A percentile compares a stretch with the other conserved stretches of the same genome.
Conservation (phyloP, 1,284 basidiomycete species). For the Trichosporon asahii region DNA sequence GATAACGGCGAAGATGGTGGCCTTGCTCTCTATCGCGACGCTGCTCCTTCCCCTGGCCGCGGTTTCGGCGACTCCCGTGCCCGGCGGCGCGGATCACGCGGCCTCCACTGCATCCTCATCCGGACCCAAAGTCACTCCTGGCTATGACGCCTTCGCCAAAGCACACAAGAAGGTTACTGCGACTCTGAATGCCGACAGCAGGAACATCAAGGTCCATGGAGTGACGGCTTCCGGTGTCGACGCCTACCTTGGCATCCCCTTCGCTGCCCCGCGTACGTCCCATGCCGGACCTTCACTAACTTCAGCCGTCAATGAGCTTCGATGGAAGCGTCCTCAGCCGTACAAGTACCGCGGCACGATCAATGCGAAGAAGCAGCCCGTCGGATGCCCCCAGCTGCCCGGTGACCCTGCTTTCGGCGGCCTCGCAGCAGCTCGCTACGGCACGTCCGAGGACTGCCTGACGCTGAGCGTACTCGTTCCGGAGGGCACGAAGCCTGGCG, state of each 20-base stretch:
- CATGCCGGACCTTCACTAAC: not conserved
- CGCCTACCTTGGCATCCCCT: constrained; percentile 20
- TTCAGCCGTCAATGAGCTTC: constrained; percentile 54
- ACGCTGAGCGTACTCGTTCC: constrained; percentile 50
- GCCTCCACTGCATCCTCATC: no score
- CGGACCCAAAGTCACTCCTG: not conserved
- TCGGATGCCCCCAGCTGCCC: constrained; percentile 42
- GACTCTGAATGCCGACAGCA: not conserved
- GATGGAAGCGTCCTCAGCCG: constrained; percentile 35
- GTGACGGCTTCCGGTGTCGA: not conserved
- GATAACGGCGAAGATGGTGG: not conserved
- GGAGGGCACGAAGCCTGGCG: constrained; percentile 7
- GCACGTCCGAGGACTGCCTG: constrained; percentile 51
- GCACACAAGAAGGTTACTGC: not conserved
- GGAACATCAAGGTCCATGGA: not conserved
- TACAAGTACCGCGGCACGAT: not conserved
- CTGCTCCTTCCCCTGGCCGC: not conserved
- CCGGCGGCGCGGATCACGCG: not conserved
- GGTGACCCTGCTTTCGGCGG: constrained; percentile 21
- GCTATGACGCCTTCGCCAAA: not conserved
- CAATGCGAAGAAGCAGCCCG: not conserved
- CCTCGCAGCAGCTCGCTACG: constrained; percentile 27
- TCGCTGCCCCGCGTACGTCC: constrained; percentile 17
- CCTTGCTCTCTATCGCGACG: not conserved
- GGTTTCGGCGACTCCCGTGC: not conserved